phyloP scores from a whole-genome alignment of 2,329 filamentous ascomycete species.

The Chalaropsis ovoidea region DNA sequence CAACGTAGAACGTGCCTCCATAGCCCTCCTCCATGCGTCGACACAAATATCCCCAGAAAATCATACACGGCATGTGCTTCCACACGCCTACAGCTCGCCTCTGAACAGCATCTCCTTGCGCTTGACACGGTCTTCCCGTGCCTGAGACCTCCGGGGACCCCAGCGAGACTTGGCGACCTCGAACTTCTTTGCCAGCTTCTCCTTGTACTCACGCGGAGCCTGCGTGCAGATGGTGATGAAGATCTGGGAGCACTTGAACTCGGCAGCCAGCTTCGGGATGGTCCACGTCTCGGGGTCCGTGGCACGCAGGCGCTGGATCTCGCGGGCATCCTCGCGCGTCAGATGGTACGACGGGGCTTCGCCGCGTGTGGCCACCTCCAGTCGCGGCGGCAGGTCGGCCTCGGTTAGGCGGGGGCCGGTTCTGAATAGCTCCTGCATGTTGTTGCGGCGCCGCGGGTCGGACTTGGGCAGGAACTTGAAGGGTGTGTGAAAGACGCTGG shows the following conservation, averaged over 20 bases:
- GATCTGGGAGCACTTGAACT: slow-evolving; percentile 46
- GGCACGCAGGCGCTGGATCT: slow-evolving; percentile 48
- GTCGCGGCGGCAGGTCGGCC: slow-evolving; percentile 26
- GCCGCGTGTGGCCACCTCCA: slow-evolving; percentile 29
- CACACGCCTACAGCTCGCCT: slow-evolving; percentile 39
- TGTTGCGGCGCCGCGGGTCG: slow-evolving; percentile 45
- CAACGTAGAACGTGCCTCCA: slow-evolving; percentile 2
- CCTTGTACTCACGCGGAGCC: slow-evolving; percentile 40
- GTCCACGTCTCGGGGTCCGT: slow-evolving; percentile 48
- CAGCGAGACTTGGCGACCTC: slow-evolving; percentile 45
- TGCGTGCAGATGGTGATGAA: slow-evolving; percentile 52
- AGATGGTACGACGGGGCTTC: slow-evolving; percentile 41
- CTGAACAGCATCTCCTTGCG: slow-evolving; percentile 44
- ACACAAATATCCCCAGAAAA: not conserved
- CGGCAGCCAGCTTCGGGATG: slow-evolving; percentile 42
- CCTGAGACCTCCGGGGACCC: slow-evolving; percentile 47
- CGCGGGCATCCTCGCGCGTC: slow-evolving; percentile 44
- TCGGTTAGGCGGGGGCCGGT: slow-evolving; percentile 27
- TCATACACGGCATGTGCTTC: not conserved
- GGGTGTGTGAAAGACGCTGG: slow-evolving; percentile 54
- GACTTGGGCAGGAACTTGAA: slow-evolving; percentile 53
- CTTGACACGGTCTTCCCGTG: slow-evolving; percentile 46
- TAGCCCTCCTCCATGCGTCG: not conserved
- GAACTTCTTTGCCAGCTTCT: slow-evolving; percentile 37
- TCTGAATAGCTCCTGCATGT: slow-evolving; percentile 39